Evolutionary conservation across 2,329 filamentous ascomycete species (phyloP).

Genomic region (Pestalotiopsis sp.): DNA sequence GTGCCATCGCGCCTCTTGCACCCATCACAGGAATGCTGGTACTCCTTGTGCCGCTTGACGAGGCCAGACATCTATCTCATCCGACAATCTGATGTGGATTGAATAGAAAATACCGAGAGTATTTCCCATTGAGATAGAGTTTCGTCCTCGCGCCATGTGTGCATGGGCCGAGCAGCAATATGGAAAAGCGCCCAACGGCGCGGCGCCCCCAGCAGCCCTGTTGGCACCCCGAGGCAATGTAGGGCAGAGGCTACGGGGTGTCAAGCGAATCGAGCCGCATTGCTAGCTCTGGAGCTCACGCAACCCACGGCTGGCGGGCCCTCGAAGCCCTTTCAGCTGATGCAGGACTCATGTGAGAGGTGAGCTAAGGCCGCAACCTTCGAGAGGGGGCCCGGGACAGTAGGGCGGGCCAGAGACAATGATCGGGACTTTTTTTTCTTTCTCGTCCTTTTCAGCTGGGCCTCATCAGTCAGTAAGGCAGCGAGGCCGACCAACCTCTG

Average conservation of each 20-base stretch:
- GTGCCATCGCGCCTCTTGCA: not conserved
- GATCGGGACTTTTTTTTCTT: not conserved
- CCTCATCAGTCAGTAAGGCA: not conserved
- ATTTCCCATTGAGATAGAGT: not conserved
- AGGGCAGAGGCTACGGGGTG: not conserved
- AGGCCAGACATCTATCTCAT: not conserved
- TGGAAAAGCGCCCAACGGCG: not conserved
- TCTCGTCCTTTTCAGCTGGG: not conserved
- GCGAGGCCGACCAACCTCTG: not conserved
- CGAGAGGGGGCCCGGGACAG: not conserved
- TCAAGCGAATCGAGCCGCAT: slow-evolving; percentile 1
- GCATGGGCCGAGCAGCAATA: not conserved
- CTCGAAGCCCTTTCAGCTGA: not conserved
- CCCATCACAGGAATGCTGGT: not conserved
- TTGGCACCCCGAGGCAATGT: not conserved
- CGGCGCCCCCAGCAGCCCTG: not conserved
- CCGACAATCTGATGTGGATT: not conserved
- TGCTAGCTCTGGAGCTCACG: not conserved
- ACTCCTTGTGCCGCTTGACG: not conserved
- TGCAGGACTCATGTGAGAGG: not conserved
- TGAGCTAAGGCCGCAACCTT: not conserved
- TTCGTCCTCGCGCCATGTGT: not conserved
- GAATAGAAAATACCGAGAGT: not conserved
- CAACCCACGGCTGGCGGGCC: not conserved
- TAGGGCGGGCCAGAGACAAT: not conserved